Evolutionary conservation across 1,284 basidiomycete genomes (phyloP).

Genomic region (Malassezia nana): DNA sequence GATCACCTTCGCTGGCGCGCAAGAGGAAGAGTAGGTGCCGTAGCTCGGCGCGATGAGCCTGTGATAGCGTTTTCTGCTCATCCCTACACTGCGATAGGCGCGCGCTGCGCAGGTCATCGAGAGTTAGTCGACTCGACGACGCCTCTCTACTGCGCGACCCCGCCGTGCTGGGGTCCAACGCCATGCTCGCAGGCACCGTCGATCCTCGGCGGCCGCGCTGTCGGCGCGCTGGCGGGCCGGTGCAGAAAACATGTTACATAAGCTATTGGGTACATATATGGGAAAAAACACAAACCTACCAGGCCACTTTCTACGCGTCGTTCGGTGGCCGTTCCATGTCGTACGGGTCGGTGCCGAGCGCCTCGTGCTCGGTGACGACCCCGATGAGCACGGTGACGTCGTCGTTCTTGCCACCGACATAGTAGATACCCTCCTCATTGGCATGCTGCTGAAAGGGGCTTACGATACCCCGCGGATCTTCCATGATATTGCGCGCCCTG

Average conservation of each 20-base stretch:
- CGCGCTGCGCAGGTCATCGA: constrained; percentile 6
- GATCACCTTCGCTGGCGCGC: neutral
- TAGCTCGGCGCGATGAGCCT: neutral
- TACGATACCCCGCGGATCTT: constrained; percentile 51
- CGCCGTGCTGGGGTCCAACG: neutral
- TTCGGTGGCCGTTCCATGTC: neutral
- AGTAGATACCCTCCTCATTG: constrained; percentile 52
- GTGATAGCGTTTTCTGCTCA: neutral
- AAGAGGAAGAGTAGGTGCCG: constrained; percentile 7
- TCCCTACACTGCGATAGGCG: neutral
- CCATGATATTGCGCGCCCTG: constrained; percentile 52
- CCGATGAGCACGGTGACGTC: constrained; percentile 51
- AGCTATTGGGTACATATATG: constrained; percentile 1
- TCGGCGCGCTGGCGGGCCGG: neutral
- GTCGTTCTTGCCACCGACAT: constrained; percentile 50
- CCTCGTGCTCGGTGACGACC: constrained; percentile 34
- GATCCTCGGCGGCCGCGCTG: too few relatives aligned
- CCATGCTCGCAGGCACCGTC: neutral
- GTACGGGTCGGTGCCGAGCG: neutral
- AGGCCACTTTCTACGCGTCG: neutral
- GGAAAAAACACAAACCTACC: constrained; percentile 1
- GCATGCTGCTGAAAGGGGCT: constrained; percentile 55
- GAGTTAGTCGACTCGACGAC: constrained; percentile 10
- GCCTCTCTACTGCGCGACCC: neutral
- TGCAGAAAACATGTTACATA: constrained; percentile 8